Evolutionary conservation across 1,139 yeast species (phyloP).

Genomic region (Protomyces lactucae-debilis): DNA sequence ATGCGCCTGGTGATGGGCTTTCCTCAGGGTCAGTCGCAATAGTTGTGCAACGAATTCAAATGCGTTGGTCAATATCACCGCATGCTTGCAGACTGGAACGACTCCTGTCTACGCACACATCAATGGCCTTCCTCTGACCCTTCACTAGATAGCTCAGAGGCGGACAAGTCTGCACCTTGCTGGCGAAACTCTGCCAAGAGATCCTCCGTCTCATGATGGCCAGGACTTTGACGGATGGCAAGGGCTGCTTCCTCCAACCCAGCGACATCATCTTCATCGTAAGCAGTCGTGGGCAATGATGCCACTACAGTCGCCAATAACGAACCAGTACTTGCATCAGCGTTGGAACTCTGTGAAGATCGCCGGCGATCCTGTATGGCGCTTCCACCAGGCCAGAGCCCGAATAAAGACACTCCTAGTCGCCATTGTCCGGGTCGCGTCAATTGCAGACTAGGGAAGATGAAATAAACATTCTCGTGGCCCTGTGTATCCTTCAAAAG

Average conservation of each 20-base stretch:
- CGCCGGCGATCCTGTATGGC: not conserved
- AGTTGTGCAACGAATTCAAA: too few relatives aligned
- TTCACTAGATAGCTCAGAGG: not conserved
- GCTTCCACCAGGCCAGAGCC: constrained; percentile 1
- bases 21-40: too few relatives aligned
- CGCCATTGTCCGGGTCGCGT: constrained; percentile 7
- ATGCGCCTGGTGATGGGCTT: too few relatives aligned
- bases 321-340: not conserved
- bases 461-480: constrained; percentile 1
- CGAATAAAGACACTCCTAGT: not conserved
- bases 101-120: too few relatives aligned
- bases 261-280: not conserved
- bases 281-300: constrained; percentile 2
- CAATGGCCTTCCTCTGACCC: not conserved
- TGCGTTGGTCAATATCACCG: too few relatives aligned
- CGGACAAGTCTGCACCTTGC: constrained; percentile 5
- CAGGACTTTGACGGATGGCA: not conserved
- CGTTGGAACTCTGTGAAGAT: not conserved
- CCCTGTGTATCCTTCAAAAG: constrained; percentile 1
- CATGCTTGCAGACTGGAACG: too few relatives aligned
- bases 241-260: not conserved
- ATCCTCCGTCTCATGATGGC: not conserved
- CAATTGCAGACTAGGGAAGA: constrained; percentile 7
- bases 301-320: constrained; percentile 1
- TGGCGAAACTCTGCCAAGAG: not conserved